Evolutionary conservation across 2,329 filamentous ascomycete species (phyloP), one percentile per base, ranked within the genome.

Genomic region (Setomelanomma holmii): DNA sequence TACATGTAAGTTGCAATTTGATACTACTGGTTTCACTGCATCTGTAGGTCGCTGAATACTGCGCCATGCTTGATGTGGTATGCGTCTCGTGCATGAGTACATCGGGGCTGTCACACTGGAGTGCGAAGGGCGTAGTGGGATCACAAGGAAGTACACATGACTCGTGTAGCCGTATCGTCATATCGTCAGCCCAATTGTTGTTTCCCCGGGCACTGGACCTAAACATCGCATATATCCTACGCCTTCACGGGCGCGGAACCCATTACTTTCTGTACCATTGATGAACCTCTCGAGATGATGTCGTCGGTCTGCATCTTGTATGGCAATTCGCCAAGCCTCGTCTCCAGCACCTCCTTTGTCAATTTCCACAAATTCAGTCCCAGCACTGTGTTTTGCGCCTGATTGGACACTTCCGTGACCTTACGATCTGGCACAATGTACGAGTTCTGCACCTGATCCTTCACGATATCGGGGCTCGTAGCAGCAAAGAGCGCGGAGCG

Each of bases 341-440:
- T 71, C 49, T 69, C 69, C 50, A 83, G 58, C 4, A 81, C 69
- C 40, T 75, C 63, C 61, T 79, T 77, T 2, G 75, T 79, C 55
- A 83, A 56, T 35, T 63, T 71, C 79, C 80, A 82, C 41, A 81
- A 61, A 5, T 71, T 75, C 47, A 80, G 73, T 4, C 75, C 71
- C 50, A 83, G 56, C 34, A 69, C 68, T 38, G 76, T 75, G 50
- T 80, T 76, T 56, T 74, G 67, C 1, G 75, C 78, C 55, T 80
- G 73, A 7, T 69, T 75, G 3, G 72, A 76, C 3, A 75, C 71
- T 17, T 77, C 74, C 1, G 73, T 74, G 3, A 80, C 72, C 64
- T 81, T 82, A 14, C 77, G 68, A 53, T 82, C 79, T 3, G 80
- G 79, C 12, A 82, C 73, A 44, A 83, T 71, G 54, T 83, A 83